Percentiles rank a stretch among this genome's conserved stretches.
These are phyloP conservation scores for Cordyceps cicadae DNA, from an alignment of 2,329 filamentous ascomycete species.

Conservation along the genomic window DNA sequence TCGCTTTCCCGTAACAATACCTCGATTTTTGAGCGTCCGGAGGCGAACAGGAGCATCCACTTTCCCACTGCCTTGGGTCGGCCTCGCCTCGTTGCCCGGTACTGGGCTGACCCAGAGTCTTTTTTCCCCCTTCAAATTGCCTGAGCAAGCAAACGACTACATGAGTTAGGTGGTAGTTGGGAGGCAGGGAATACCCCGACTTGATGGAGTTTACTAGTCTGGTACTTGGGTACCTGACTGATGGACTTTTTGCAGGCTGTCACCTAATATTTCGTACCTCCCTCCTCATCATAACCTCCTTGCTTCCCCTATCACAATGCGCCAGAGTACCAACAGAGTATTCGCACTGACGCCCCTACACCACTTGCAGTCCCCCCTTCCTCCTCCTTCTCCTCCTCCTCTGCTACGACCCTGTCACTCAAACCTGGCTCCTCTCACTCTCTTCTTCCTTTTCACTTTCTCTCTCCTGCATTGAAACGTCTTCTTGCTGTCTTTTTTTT, in stretches of 20 bases:
- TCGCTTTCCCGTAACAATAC: neutral
- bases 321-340: neutral
- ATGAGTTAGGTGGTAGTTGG: neutral
- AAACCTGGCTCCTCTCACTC: conserved; percentile 7
- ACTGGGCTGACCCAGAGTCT: neutral
- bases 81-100: conserved; percentile 8
- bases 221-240: too few relatives aligned
- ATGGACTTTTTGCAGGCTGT: too few relatives aligned
- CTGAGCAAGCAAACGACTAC: neutral
- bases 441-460: neutral
- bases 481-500: neutral
- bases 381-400: conserved; percentile 1
- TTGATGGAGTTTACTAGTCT: too few relatives aligned
- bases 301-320: neutral
- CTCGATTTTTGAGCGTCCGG: neutral
- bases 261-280: too few relatives aligned
- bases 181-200: too few relatives aligned
- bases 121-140: neutral
- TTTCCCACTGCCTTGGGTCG: conserved; percentile 7
- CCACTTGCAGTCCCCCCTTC: neutral
- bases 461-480: conserved; percentile 6
- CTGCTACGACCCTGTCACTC: neutral
- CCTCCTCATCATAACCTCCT: neutral
- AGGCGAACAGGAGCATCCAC: neutral
- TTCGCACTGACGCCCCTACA: neutral